Percentiles rank a stretch among this genome's conserved stretches.
Conservation (phyloP, 495 filamentous ascomycete genomes). For the Xylaria palmicola region DNA sequence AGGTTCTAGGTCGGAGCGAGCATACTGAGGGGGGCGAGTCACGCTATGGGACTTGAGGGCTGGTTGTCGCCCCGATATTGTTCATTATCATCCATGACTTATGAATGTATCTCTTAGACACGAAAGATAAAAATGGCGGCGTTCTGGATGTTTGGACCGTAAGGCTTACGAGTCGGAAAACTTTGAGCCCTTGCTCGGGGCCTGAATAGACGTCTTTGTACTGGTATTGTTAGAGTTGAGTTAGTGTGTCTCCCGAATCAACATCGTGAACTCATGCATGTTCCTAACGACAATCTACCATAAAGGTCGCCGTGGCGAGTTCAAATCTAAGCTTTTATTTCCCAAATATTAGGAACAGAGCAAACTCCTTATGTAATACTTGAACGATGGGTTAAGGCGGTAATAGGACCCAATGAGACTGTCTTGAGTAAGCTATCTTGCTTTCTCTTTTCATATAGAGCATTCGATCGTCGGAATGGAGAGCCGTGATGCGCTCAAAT, state of each 20-base stretch:
- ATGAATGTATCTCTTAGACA: slow-evolving; percentile 1
- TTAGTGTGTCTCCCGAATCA: neutral
- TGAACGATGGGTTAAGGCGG: too few species aligned
- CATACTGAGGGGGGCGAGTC: neutral
- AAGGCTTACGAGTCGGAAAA: neutral
- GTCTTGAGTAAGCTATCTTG: too few species aligned
- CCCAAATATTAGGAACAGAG: too few species aligned
- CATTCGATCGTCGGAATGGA: too few species aligned
- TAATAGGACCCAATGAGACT: too few species aligned
- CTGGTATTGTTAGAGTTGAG: neutral
- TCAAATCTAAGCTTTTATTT: too few species aligned
- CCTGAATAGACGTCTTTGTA: neutral
- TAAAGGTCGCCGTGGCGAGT: too few species aligned
- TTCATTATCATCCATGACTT: slow-evolving; percentile 3
- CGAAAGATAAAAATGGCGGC: neutral
- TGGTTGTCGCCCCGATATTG: neutral
- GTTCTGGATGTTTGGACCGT: neutral
- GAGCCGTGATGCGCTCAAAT: too few species aligned
- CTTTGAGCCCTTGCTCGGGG: neutral
- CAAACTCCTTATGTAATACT: too few species aligned
- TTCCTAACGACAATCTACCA: too few species aligned
- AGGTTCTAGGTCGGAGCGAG: neutral
- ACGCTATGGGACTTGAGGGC: neutral
- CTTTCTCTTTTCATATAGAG: too few species aligned
- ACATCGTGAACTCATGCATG: neutral